Evolutionary conservation across 2,329 filamentous ascomycete species (phyloP).

Genomic region (Scedosporium aurantiacum): DNA sequence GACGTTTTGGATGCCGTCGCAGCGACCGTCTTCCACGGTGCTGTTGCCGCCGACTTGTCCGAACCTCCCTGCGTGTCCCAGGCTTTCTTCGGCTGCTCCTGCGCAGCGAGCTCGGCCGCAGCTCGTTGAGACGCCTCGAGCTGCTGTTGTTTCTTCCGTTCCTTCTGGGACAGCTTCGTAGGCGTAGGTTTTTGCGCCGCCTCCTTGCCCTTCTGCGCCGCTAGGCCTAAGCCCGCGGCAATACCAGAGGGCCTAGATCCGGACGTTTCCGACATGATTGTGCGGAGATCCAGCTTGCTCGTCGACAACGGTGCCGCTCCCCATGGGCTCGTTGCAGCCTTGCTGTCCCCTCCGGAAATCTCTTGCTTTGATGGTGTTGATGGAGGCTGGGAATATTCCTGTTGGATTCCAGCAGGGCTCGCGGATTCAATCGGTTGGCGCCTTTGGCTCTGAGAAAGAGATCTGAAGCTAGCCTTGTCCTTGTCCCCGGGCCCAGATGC

Average conservation of each 20-base stretch:
- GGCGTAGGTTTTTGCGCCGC: slow-evolving; percentile 25
- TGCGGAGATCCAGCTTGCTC: slow-evolving; percentile 60
- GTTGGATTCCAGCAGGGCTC: not conserved
- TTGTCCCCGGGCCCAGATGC: not conserved
- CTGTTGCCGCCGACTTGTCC: slow-evolving; percentile 23
- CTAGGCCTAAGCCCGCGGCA: slow-evolving; percentile 42
- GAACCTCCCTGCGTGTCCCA: slow-evolving; percentile 29
- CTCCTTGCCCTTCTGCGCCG: slow-evolving; percentile 34
- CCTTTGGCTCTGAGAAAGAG: not conserved
- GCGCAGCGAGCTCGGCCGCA: slow-evolving; percentile 23
- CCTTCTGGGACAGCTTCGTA: slow-evolving; percentile 75
- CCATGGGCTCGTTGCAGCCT: slow-evolving; percentile 34
- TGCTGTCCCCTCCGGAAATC: slow-evolving; percentile 1
- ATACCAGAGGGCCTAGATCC: slow-evolving; percentile 35
- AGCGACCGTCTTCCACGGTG: slow-evolving; percentile 57
- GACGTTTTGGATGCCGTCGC: slow-evolving; percentile 33
- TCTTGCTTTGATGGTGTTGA: not conserved
- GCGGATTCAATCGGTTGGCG: slow-evolving; percentile 1
- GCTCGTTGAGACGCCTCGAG: slow-evolving; percentile 41
- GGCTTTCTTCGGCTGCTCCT: slow-evolving; percentile 24
- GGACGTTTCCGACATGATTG: slow-evolving; percentile 58
- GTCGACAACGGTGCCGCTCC: slow-evolving; percentile 38
- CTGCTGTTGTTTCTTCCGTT: slow-evolving; percentile 75
- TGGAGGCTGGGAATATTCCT: not conserved
- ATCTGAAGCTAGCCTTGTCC: not conserved